Conservation (phyloP, 805 yeast genomes). For the Saccharomycopsis fibuligera region DNA sequence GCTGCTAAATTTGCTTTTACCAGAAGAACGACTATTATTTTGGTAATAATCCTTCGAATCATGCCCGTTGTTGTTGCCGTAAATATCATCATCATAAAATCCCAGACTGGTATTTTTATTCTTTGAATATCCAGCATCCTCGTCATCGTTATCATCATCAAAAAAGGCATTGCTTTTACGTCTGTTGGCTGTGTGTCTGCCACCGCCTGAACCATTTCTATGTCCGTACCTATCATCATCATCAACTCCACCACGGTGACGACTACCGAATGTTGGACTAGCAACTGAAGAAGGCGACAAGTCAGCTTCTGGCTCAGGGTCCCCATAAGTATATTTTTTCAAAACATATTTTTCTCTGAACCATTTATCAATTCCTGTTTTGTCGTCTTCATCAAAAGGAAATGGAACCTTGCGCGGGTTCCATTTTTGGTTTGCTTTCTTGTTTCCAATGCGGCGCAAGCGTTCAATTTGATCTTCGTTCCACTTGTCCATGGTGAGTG, state of each 20-base stretch:
- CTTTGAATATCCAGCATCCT: background rate
- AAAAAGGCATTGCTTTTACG: constrained; percentile 10
- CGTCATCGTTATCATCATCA: constrained; percentile 9
- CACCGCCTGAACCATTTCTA: background rate
- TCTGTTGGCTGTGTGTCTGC: constrained; percentile 4
- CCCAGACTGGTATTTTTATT: background rate
- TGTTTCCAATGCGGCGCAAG: constrained; percentile 50
- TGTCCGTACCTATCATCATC: constrained; percentile 9
- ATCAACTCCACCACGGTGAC: constrained; percentile 7
- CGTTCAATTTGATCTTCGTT: constrained; percentile 43
- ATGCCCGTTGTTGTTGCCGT: constrained; percentile 6
- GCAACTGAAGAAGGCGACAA: constrained; percentile 21
- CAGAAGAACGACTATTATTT: constrained; percentile 9
- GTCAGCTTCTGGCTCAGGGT: background rate
- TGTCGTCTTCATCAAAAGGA: constrained; percentile 73
- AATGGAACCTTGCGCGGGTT: constrained; percentile 62
- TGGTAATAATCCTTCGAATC: constrained; percentile 14
- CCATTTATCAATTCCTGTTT: constrained; percentile 48
- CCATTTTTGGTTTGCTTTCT: constrained; percentile 54
- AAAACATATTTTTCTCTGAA: constrained; percentile 60
- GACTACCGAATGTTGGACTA: background rate
- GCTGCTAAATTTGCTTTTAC: constrained; percentile 2
- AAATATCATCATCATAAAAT: constrained; percentile 15
- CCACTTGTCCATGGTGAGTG: constrained; percentile 73
- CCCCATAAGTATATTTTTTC: constrained; percentile 42